Evolutionary conservation across 345 rosid genomes (phyloP).

Genomic region (Barbarea vulgaris): DNA sequence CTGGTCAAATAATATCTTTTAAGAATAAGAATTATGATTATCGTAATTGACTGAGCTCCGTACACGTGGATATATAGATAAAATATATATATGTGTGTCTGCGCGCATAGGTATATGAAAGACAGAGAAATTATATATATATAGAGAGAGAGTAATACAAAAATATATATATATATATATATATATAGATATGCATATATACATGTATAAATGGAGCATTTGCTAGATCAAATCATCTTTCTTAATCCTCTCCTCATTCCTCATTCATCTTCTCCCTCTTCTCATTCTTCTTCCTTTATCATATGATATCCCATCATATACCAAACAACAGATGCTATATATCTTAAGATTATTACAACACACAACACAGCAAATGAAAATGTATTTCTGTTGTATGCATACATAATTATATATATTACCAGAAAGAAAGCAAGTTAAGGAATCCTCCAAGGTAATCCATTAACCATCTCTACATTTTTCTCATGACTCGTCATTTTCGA

Average conservation of each 20-base stretch:
- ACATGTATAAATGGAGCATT: constrained; percentile 16
- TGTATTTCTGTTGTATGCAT: neutral
- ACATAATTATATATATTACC: constrained; percentile 2
- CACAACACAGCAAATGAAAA: neutral
- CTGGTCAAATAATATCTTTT: no score
- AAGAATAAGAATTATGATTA: neutral
- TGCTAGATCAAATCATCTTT: constrained; percentile 20
- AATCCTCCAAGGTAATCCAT: constrained; percentile 30
- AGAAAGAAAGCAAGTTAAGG: constrained; percentile 9
- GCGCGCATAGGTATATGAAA: neutral
- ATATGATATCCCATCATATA: neutral
- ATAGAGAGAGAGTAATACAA: neutral
- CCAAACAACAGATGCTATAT: constrained; percentile 1
- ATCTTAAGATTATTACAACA: neutral
- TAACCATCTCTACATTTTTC: constrained; percentile 18
- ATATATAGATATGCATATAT: no score
- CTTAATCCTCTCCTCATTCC: constrained; percentile 1
- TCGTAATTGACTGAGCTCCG: neutral
- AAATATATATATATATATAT: neutral
- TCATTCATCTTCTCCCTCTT: neutral
- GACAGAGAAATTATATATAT: neutral
- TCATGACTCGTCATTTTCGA: constrained; percentile 8
- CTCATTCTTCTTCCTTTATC: neutral
- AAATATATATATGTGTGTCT: neutral
- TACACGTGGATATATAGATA: neutral